Conservation (phyloP, 2,329 filamentous ascomycete genomes). For the Diaporthe destruens region DNA sequence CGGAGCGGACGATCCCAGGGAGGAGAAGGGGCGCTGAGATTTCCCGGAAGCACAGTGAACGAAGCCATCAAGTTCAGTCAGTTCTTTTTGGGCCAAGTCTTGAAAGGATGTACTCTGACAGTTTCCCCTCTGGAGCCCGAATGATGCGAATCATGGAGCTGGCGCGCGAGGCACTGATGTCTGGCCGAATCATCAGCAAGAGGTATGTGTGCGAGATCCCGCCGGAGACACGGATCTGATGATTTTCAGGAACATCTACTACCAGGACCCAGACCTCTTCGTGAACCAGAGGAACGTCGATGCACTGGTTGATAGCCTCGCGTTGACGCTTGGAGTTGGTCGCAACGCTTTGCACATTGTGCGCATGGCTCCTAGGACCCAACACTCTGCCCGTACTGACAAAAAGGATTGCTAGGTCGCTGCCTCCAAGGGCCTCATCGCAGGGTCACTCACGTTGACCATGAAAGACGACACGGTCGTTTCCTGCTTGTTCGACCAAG, state of each 20-base stretch:
- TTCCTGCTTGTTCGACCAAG: constrained; percentile 46
- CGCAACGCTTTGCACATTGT: constrained; percentile 79
- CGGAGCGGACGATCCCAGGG: constrained; percentile 47
- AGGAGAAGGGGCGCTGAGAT: constrained; percentile 48
- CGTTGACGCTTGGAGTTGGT: constrained; percentile 74
- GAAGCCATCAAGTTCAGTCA: constrained; percentile 68
- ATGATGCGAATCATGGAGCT: constrained; percentile 70
- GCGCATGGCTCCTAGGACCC: constrained; percentile 45
- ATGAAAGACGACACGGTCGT: constrained; percentile 48
- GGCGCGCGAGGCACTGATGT: constrained; percentile 69
- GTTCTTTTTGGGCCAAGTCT: constrained; percentile 25
- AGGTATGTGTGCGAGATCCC: constrained; percentile 58
- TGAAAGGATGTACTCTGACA: constrained; percentile 6
- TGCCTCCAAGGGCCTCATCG: constrained; percentile 78
- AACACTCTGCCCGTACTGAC: constrained; percentile 18
- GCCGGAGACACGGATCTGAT: background rate
- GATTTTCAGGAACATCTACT: constrained; percentile 79
- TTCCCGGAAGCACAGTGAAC: constrained; percentile 61
- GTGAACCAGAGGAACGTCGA: constrained; percentile 77
- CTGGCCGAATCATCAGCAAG: constrained; percentile 70
- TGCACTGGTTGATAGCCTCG: constrained; percentile 79
- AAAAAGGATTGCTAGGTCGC: constrained; percentile 69
- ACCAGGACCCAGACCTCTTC: constrained; percentile 81
- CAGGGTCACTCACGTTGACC: constrained; percentile 65
- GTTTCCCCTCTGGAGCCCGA: constrained; percentile 57